Evolutionary conservation across 768 basidiomycete species (phyloP).

Genomic region (Naganishia antarctica): DNA sequence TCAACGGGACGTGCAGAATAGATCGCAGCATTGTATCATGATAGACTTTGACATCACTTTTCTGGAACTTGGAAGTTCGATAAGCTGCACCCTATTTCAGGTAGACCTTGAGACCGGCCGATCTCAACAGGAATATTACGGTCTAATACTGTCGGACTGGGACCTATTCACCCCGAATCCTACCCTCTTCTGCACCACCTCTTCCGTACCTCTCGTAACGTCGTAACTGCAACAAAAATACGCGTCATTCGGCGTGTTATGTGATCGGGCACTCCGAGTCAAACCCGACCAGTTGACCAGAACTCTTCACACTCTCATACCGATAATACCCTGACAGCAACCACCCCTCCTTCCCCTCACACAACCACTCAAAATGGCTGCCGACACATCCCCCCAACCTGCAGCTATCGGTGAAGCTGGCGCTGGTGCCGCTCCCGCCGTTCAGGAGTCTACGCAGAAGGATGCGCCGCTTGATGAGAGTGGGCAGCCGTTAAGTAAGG

Average conservation of each 20-base stretch:
- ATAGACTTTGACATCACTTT: not conserved
- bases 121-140: too few relatives aligned
- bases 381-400: not conserved
- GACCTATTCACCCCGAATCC: too few relatives aligned
- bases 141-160: too few relatives aligned
- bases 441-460: conserved; percentile 11
- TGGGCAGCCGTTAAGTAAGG: conserved; percentile 57
- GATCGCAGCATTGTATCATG: not conserved
- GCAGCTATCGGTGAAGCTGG: not conserved
- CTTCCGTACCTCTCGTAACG: too few relatives aligned
- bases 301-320: not conserved
- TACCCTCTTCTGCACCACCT: too few relatives aligned
- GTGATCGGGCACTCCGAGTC: not conserved
- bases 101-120: too few relatives aligned
- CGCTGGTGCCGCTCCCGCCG: not conserved
- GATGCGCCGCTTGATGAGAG: conserved; percentile 32
- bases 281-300: not conserved
- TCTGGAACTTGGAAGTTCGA: not conserved
- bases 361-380: too few relatives aligned
- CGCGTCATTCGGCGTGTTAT: not conserved
- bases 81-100: too few relatives aligned
- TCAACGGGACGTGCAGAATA: too few relatives aligned
- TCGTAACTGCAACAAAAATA: too few relatives aligned
- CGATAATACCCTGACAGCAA: too few relatives aligned
- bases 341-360: too few relatives aligned